Evolutionary conservation across 2,329 filamentous ascomycete genomes (phyloP).

Genomic region (Penicillium sp.): DNA sequence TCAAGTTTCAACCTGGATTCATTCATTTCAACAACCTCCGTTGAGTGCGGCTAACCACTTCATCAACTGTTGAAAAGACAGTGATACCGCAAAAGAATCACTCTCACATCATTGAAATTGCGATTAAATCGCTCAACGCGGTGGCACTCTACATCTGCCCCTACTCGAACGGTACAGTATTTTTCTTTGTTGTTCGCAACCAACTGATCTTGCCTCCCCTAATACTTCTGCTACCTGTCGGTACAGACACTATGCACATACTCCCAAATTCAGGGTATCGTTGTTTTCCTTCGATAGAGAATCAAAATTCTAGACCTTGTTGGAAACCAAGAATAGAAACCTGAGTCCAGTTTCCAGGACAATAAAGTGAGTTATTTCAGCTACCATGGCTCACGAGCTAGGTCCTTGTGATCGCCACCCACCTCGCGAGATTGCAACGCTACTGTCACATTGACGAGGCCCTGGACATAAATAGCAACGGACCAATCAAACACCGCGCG

Average conservation of each 20-base stretch:
- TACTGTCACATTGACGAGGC: neutral
- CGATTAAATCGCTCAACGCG: no score
- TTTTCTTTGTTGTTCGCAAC: neutral
- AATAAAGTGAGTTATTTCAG: no score
- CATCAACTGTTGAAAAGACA: conserved; percentile 1
- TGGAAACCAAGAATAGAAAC: neutral
- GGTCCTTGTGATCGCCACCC: neutral
- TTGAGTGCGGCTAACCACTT: neutral
- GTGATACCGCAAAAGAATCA: neutral
- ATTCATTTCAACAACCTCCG: neutral
- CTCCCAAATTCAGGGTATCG: neutral
- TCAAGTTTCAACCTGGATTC: neutral
- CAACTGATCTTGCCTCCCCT: no score
- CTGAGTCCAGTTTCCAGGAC: neutral
- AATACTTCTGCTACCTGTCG: no score
- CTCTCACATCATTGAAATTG: neutral
- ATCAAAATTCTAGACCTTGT: neutral
- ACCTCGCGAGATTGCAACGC: neutral
- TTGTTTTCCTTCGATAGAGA: neutral
- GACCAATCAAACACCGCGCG: neutral
- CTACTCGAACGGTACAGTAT: no score
- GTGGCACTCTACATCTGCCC: neutral
- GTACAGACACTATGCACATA: neutral
- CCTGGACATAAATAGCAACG: neutral
- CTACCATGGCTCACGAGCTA: neutral